Evolutionary conservation across 2,329 filamentous ascomycete genomes (phyloP).

Genomic region (Beauveria australis): DNA sequence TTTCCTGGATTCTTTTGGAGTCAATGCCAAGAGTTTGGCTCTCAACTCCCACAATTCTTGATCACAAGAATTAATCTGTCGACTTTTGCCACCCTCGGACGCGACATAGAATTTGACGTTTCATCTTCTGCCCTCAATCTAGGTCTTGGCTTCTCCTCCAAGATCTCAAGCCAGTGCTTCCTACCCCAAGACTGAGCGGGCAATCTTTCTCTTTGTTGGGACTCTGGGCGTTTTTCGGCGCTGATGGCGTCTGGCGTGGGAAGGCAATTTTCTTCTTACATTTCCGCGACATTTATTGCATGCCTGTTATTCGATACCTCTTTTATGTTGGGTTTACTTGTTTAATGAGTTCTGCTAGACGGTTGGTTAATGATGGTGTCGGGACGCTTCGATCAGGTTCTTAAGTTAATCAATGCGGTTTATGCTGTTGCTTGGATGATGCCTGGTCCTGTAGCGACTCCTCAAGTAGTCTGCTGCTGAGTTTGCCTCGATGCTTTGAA

Average conservation of each 20-base stretch:
- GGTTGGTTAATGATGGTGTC: constrained; percentile 3
- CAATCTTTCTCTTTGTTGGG: neutral
- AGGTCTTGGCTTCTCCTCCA: neutral
- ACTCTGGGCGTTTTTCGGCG: constrained; percentile 2
- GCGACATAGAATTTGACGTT: neutral
- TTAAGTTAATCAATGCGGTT: neutral
- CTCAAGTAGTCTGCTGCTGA: neutral
- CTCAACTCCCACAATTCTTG: neutral
- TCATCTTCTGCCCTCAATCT: neutral
- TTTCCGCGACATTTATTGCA: constrained; percentile 4
- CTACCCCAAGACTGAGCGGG: neutral
- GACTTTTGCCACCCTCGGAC: neutral
- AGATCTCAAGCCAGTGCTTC: neutral
- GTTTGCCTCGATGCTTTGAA: neutral
- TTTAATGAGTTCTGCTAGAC: neutral
- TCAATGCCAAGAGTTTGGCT: neutral
- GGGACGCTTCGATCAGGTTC: neutral
- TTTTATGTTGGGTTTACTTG: constrained; percentile 2
- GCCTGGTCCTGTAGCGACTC: neutral
- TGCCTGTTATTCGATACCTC: constrained; percentile 9
- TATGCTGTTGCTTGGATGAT: neutral
- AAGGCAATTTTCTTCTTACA: neutral
- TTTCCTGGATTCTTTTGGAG: neutral
- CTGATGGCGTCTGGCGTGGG: constrained; percentile 9
- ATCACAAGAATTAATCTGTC: neutral